These are phyloP conservation scores for Pyricularia pennisetigena DNA, from an alignment of 2,329 filamentous ascomycete species.

Conservation along the genomic window DNA sequence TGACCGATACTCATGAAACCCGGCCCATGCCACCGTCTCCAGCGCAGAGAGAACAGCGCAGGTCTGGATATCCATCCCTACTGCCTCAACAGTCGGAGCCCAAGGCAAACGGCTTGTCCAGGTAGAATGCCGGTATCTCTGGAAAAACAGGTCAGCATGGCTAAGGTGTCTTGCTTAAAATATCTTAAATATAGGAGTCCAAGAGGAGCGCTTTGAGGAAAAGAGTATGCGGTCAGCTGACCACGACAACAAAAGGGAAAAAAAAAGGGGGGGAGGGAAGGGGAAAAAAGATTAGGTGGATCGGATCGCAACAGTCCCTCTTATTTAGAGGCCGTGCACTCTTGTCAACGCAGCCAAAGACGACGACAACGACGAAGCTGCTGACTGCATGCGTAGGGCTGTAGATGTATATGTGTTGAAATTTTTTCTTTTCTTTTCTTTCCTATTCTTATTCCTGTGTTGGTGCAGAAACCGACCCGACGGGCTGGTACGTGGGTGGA, in stretches of 20 bases:
- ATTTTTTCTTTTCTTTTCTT: background rate
- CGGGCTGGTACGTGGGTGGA: background rate
- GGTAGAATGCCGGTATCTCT: background rate
- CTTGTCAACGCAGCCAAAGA: background rate
- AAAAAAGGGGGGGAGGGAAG: background rate
- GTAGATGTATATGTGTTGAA: background rate
- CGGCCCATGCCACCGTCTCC: conserved; percentile 1
- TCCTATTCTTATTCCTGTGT: background rate
- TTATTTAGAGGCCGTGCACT: background rate
- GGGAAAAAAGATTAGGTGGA: background rate
- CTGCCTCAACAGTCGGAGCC: background rate
- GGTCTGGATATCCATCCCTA: conserved; percentile 5
- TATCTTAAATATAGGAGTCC: background rate
- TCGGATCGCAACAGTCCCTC: background rate
- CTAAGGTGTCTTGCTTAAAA: background rate
- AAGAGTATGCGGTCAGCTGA: background rate
- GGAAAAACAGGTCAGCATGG: background rate
- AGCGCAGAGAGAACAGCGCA: conserved; percentile 2
- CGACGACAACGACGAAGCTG: background rate
- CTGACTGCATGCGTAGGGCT: background rate
- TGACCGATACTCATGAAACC: background rate
- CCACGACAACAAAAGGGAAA: background rate
- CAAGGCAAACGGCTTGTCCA: background rate
- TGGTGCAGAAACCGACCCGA: background rate
- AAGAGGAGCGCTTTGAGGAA: background rate